Conservation (phyloP, 371 early-diverging fungal genomes). For the Fennellomyces sp. region DNA sequence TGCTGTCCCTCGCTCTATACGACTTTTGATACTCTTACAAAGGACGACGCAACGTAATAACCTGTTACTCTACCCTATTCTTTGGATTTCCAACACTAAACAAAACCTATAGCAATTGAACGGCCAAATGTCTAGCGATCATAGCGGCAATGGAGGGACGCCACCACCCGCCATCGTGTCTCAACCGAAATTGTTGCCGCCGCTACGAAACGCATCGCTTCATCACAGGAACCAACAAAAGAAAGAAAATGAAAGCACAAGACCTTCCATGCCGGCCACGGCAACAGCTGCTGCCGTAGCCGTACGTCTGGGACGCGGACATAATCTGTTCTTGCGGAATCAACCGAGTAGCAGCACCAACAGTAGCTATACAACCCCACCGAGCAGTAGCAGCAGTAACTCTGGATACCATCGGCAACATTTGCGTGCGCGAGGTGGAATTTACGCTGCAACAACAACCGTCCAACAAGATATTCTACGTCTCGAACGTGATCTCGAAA, state of each 20-base stretch:
- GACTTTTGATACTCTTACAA: too few species aligned
- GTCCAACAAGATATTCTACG: slow-evolving; percentile 51
- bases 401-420: slow-evolving; percentile 3
- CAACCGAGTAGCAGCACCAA: neutral
- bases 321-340: neutral
- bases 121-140: neutral
- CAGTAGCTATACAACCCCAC: neutral
- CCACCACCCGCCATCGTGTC: slow-evolving; percentile 1
- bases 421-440: slow-evolving; percentile 9
- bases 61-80: neutral
- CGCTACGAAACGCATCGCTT: slow-evolving; percentile 5
- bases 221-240: neutral
- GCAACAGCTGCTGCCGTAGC: slow-evolving; percentile 13
- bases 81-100: neutral
- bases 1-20: too few species aligned
- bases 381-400: neutral
- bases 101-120: neutral
- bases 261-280: slow-evolving; percentile 12
- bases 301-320: slow-evolving; percentile 9
- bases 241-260: neutral
- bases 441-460: slow-evolving; percentile 42
- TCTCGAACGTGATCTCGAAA: slow-evolving; percentile 43
- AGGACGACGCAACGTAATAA: too few species aligned
- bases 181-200: slow-evolving; percentile 4
- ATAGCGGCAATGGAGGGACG: slow-evolving; percentile 1